These are phyloP conservation scores for Suillus discolor DNA, from an alignment of 768 basidiomycete genomes.

Conservation along the genomic window DNA sequence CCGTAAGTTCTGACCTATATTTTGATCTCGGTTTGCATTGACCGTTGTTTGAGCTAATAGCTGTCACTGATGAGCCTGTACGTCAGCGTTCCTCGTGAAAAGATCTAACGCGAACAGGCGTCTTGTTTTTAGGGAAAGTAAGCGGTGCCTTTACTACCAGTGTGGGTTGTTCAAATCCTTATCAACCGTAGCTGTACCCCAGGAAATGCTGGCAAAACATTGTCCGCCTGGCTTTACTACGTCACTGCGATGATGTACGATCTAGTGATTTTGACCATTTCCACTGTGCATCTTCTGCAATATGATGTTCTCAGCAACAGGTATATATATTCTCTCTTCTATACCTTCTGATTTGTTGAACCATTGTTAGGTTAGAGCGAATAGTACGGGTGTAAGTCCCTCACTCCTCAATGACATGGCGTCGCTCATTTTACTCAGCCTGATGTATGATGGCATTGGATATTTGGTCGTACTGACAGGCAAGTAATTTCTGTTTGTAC, in stretches of 20 bases:
- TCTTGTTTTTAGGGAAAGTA: conserved; percentile 38
- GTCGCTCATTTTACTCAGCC: conserved; percentile 40
- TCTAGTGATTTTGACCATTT: conserved; percentile 48
- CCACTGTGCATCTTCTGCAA: conserved; percentile 53
- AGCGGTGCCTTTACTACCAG: conserved; percentile 11
- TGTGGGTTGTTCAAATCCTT: background rate
- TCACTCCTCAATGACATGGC: conserved; percentile 11
- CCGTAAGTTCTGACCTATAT: conserved; percentile 40
- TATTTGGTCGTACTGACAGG: conserved; percentile 62
- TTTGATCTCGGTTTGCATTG: conserved; percentile 8
- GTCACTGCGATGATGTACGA: conserved; percentile 61
- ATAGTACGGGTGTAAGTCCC: conserved; percentile 31
- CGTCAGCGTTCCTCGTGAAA: conserved; percentile 11
- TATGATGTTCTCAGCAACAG: conserved; percentile 36
- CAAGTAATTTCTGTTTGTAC: conserved; percentile 19
- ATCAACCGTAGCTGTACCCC: conserved; percentile 47
- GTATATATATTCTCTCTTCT: conserved; percentile 15
- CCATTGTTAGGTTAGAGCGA: conserved; percentile 23
- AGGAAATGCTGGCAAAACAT: conserved; percentile 36
- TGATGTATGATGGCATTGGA: conserved; percentile 68
- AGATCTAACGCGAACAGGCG: background rate
- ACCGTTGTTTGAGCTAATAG: conserved; percentile 15
- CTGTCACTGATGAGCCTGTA: conserved; percentile 20
- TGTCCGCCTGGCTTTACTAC: conserved; percentile 60
- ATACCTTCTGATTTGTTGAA: conserved; percentile 3